Evolutionary conservation across 2,329 filamentous ascomycete species (phyloP), one percentile per base, ranked within the genome.

Genomic region (Helminthosporium solani): DNA sequence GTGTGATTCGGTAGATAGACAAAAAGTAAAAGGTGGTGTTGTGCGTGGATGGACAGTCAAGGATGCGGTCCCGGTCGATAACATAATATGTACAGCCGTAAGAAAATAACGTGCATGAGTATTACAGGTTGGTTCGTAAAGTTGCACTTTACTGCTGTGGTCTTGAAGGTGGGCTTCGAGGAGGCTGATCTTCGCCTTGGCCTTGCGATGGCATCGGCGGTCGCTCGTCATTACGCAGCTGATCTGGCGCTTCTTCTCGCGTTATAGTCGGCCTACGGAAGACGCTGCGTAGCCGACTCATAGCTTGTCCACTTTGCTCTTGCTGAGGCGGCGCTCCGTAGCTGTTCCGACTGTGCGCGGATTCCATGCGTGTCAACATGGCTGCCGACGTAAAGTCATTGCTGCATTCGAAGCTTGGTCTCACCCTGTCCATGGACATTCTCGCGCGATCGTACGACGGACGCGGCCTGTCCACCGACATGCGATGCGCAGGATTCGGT

Each of bases 321-420:
- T 52, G 54, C 20, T 51, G 52, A 16, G 35, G 33, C 33, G 33
- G 20, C 3, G 40, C 48, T 16, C 50, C 51, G 20, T 58, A 42
- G 53, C 64, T 67, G 33, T 62, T 62, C 3, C 63, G 61, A 34
- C 64, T 68, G 21, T 70, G 65, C 12, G 67, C 48, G 79, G 87
- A 91, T 74, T 96, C 94, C 55, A 96, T 83, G 52, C 90, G 81
- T 38, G 85, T 86, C 56, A 99, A 74, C 66, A 92, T 84, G 30
- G 90, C 90, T 12, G 91, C 91, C 21, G 88, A 91, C 0, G 92
- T 96, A 64, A 96, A 96, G 61, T 97, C 94, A 60, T 84, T 87
- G 68, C 86, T 94, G 30, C 83, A 84, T 71, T 96, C 92, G 66
- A 90, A 96, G 68, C 88, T 92, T 9, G 87, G 81, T 57, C 90